Base-by-base conservation (phyloP, 2,329 filamentous ascomycete species). In the Fusarium irregulare region DNA sequence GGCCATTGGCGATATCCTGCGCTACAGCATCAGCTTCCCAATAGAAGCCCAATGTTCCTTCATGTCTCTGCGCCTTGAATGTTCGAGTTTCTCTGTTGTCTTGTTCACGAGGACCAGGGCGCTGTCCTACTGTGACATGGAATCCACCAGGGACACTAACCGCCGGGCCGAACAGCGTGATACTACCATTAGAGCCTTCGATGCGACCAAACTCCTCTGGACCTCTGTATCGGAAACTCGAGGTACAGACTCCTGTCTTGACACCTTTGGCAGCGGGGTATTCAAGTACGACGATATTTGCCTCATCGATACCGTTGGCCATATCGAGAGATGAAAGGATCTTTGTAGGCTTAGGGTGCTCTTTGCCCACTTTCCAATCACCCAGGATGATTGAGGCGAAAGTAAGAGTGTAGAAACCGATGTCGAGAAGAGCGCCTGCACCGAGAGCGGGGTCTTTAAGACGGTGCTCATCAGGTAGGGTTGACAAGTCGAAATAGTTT, bases 1-100 rank as follows among this genome's bases (percentile, higher is more conserved):
- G 76, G 0, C 81, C 80, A 1, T 41, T 34, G 58, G 4, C 64
- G 8, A 67, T 67, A 3, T 67, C 64, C 12, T 34, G 46, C 1
- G 64, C 64, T 7, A 67, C 64, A 23, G 64, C 57, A 27, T 67
- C 64, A 3, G 64, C 64, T n/a, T 67, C 64, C 64, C 64, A 67
- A 13, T 64, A 67, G 2, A 67, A 67, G 0, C 64, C 64, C 11
- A 67, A 2, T 1, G 64, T 67, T 5, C 51, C 64, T 16, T 64
- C 27, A 18, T 61, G 21, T 9, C 64, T 54, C 13, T 67, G 41
- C 12, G 57, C 64, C 4, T 57, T 63, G 42, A 67, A 67, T 9
- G 50, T 48, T 14, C 57, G 63, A 14, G 34, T 49, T 14, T 23
- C 20, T 16, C 56, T 57, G 1, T 32, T 48, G 21, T 67, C 63